A percentile compares a stretch with the other conserved stretches of the same genome.
Conservation (phyloP, 441 rosid species). For the Brassica balearica region DNA sequence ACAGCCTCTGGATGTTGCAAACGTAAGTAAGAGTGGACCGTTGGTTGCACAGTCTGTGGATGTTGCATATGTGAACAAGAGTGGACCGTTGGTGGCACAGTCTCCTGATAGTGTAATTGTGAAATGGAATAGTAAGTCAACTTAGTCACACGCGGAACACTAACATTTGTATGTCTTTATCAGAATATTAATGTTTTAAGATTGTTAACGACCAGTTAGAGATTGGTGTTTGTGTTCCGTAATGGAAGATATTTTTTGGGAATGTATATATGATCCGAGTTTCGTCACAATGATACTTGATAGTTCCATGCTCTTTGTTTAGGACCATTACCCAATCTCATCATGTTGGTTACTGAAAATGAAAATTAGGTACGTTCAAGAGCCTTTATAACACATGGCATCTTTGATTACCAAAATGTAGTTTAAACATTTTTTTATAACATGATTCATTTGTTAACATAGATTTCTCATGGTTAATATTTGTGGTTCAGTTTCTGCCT, state of each 20-base stretch:
- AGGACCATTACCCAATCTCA: not conserved
- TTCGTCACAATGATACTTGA: not conserved
- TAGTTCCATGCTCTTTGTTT: not conserved
- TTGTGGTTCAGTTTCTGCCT: not conserved
- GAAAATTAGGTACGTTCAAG: no score
- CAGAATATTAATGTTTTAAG: not conserved
- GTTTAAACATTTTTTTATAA: not conserved
- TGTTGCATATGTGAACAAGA: constrained; percentile 53
- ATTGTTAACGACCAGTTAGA: constrained; percentile 27
- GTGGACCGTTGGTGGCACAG: constrained; percentile 22
- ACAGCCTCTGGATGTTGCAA: constrained; percentile 37
- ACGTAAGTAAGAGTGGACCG: not conserved
- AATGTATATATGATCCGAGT: constrained; percentile 36
- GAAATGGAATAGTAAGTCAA: constrained; percentile 61
- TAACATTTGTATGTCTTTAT: constrained; percentile 33
- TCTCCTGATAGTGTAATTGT: constrained; percentile 69
- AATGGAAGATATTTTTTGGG: constrained; percentile 24
- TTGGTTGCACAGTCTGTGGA: constrained; percentile 16
- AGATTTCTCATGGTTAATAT: not conserved
- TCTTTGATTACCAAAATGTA: not conserved
- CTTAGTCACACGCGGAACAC: constrained; percentile 4
- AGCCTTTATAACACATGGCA: not conserved
- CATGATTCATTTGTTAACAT: not conserved
- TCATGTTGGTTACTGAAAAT: no score
- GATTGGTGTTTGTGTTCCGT: constrained; percentile 23